A percentile compares a stretch with the other conserved stretches of the same genome.
These are phyloP conservation scores for Aurifilum marmelostoma DNA, from an alignment of 2,329 filamentous ascomycete genomes.

Conservation along the genomic window DNA sequence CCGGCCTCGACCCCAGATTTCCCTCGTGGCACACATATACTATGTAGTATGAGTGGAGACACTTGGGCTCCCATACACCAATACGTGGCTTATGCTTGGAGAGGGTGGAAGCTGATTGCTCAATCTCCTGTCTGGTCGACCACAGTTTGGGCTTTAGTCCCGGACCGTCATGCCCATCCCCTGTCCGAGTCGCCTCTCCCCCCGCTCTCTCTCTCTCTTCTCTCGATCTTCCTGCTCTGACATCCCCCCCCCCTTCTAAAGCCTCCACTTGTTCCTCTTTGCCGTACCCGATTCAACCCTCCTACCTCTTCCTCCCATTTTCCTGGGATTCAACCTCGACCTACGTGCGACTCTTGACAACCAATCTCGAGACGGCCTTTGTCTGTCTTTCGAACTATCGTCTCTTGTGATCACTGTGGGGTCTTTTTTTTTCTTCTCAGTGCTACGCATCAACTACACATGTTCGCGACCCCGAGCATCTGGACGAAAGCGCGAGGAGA, in stretches of 20 bases:
- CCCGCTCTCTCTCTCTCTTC: background rate
- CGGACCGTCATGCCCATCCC: slow-evolving; percentile 12
- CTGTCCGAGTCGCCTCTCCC: background rate
- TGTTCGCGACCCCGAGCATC: slow-evolving; percentile 16
- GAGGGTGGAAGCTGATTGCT: slow-evolving; percentile 16
- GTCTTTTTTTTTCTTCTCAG: background rate
- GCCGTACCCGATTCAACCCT: slow-evolving; percentile 16
- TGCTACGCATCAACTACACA: slow-evolving; percentile 9
- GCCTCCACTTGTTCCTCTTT: slow-evolving; percentile 16
- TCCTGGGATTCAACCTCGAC: background rate
- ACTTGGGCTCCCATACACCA: slow-evolving; percentile 26
- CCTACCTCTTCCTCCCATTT: slow-evolving; percentile 14
- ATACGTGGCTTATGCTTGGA: slow-evolving; percentile 15
- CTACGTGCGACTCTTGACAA: background rate
- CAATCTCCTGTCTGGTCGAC: background rate
- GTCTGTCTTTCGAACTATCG: slow-evolving; percentile 6
- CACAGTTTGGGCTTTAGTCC: slow-evolving; percentile 15
- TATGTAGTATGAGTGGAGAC: slow-evolving; percentile 18
- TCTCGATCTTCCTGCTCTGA: slow-evolving; percentile 1
- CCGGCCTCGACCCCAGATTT: slow-evolving; percentile 29
- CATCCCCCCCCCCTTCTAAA: background rate
- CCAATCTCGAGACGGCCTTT: background rate
- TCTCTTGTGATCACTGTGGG: background rate
- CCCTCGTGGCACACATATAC: slow-evolving; percentile 26
- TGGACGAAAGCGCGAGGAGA: background rate